Conservation (phyloP, 768 basidiomycete species). For the Termitomyces eurrhizus region DNA sequence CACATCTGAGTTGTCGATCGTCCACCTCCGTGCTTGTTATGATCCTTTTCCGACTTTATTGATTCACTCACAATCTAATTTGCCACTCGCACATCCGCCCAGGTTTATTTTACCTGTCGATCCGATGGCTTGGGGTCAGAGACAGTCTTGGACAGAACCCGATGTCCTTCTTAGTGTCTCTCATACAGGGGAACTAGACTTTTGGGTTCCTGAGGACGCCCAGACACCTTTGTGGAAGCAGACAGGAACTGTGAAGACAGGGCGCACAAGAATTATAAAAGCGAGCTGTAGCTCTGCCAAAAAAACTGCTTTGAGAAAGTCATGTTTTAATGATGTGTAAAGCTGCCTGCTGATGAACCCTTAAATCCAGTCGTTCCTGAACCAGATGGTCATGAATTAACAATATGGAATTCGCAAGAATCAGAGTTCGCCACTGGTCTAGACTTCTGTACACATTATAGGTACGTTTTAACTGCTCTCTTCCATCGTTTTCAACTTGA, state of each 20-base stretch:
- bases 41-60: slow-evolving; percentile 31
- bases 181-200: slow-evolving; percentile 72
- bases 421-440: slow-evolving; percentile 91
- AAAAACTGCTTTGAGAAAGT: slow-evolving; percentile 83
- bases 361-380: slow-evolving; percentile 50
- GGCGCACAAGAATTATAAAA: slow-evolving; percentile 56
- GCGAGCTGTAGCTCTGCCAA: slow-evolving; percentile 88
- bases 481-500: not conserved
- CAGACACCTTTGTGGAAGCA: slow-evolving; percentile 51
- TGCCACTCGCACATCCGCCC: slow-evolving; percentile 49
- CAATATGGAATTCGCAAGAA: slow-evolving; percentile 95
- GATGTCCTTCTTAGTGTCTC: slow-evolving; percentile 82
- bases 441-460: slow-evolving; percentile 64
- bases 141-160: slow-evolving; percentile 43
- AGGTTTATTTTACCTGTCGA: slow-evolving; percentile 73
- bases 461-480: slow-evolving; percentile 34
- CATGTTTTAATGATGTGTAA: slow-evolving; percentile 1
- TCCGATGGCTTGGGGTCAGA: slow-evolving; percentile 79
- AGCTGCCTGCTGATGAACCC: slow-evolving; percentile 8
- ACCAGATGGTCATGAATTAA: slow-evolving; percentile 69
- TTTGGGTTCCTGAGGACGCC: slow-evolving; percentile 67
- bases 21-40: slow-evolving; percentile 47
- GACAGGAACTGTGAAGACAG: slow-evolving; percentile 74
- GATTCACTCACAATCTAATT: slow-evolving; percentile 43
- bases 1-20: slow-evolving; percentile 54